Evolutionary conservation across 129 eudicot species (phyloP), one percentile per base, ranked within the genome.

Genomic region (Lactuca saligna): DNA sequence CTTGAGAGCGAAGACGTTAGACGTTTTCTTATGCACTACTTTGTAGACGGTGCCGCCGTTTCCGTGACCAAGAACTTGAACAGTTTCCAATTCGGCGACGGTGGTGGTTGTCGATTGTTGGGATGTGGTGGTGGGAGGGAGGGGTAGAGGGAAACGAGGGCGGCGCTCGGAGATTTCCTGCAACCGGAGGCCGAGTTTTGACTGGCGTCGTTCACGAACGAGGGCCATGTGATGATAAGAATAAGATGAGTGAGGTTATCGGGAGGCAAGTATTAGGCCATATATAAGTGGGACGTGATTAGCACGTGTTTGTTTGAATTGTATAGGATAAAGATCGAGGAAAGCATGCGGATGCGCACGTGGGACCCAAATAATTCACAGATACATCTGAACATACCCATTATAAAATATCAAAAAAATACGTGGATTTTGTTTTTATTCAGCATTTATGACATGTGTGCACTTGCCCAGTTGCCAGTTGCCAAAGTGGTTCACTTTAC

Each of bases 41-140:
- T 91, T 91, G 74, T 87, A 91, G 55, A 91, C 97, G 0, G 97
- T 91, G 41, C 97, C 95, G n/a, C 97, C 95, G 84, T 87, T 91
- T n/a, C 97, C 97, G 67, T 79, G 83, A 3, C 97, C 97, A 8
- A 91, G 85, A 20, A 87, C 91, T 17, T 82, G 71, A 37, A 85
- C 54, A 0, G 72, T 87, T 8, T 83, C 91, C 54, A 73, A 66
- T 7, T 91, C 97, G 3, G 82, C 67, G 75, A 58, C 60, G 16
- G 71, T 29, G 33, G 78, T 1, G 48, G 78, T 8, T 48, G 74
- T 0, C 6, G 80, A 7, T 25, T 73, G 72, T 57, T 62, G 61
- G 2, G 25, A 17, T 25, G 29, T 25, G 16, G 63, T 5, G 25
- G 46, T 17, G 2, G 87, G 90, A 44, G 91, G 84, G 49, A 76